A percentile compares a stretch with the other conserved stretches of the same genome.
Evolutionary conservation across 2,329 filamentous ascomycete species (phyloP).

Genomic region (Verticillium tricorpus): DNA sequence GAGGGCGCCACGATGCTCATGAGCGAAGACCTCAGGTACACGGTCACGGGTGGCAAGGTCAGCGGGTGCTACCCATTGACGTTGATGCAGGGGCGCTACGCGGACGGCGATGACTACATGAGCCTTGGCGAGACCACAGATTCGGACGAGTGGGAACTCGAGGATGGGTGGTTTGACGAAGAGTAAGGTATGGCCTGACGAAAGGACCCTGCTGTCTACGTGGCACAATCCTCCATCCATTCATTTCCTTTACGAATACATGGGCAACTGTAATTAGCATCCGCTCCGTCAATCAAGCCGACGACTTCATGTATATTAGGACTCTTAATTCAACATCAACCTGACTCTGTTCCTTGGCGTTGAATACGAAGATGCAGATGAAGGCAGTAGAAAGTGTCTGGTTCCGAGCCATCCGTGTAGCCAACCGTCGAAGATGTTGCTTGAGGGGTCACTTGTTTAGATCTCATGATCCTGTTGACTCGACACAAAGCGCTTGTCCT

Average conservation of each 20-base stretch:
- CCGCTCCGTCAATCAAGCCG: neutral
- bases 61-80: neutral
- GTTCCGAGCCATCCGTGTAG: too few species aligned
- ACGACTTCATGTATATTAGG: neutral
- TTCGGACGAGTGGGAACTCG: neutral
- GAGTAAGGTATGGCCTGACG: neutral
- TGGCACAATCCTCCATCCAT: neutral
- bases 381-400: too few species aligned
- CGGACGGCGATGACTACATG: neutral
- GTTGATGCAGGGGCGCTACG: neutral
- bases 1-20: conserved; percentile 16
- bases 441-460: too few species aligned
- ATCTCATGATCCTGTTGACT: too few species aligned
- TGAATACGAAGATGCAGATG: neutral
- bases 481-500: too few species aligned
- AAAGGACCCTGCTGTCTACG: neutral
- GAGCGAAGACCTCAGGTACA: conserved; percentile 16
- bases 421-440: neutral
- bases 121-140: neutral
- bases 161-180: neutral
- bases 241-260: neutral
- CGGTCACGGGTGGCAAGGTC: conserved; percentile 22
- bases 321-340: neutral
- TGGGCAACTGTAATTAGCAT: neutral
- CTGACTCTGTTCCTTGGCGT: neutral